Conservation (phyloP, 2,329 filamentous ascomycete species). For the Blastomyces silverae region DNA sequence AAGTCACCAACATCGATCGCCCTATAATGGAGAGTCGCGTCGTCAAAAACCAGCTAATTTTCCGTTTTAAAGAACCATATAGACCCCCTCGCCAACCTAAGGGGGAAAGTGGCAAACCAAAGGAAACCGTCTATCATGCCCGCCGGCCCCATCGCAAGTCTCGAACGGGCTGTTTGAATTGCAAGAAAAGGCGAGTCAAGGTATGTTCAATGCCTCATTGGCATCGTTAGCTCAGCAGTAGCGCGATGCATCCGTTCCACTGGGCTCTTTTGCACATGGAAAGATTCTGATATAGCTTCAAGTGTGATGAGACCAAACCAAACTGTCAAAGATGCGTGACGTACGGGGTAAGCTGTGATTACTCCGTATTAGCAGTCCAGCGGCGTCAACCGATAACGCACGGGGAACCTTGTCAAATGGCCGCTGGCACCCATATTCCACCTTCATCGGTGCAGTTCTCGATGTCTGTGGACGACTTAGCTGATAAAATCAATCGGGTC, state of each 20-base stretch:
- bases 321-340: constrained; percentile 31
- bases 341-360: constrained; percentile 29
- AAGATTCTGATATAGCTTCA: background rate
- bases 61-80: constrained; percentile 18
- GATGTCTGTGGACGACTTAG: constrained; percentile 19
- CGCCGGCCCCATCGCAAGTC: constrained; percentile 34
- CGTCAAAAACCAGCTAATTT: constrained; percentile 22
- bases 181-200: constrained; percentile 34
- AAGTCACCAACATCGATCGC: background rate
- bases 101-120: background rate
- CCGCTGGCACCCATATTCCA: background rate
- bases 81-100: background rate
- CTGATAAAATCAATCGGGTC: constrained; percentile 23
- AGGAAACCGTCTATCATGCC: constrained; percentile 26
- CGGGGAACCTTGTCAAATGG: background rate
- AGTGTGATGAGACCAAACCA: constrained; percentile 35
- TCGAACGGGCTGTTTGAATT: constrained; percentile 30
- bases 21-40: constrained; percentile 15
- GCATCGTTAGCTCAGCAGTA: background rate
- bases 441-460: constrained; percentile 4
- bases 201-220: constrained; percentile 21
- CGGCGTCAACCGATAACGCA: background rate
- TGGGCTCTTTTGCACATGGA: background rate
- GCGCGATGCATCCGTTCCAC: background rate
- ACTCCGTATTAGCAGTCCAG: constrained; percentile 18